Conservation (phyloP, 495 filamentous ascomycete species). For the Neurospora sp. region DNA sequence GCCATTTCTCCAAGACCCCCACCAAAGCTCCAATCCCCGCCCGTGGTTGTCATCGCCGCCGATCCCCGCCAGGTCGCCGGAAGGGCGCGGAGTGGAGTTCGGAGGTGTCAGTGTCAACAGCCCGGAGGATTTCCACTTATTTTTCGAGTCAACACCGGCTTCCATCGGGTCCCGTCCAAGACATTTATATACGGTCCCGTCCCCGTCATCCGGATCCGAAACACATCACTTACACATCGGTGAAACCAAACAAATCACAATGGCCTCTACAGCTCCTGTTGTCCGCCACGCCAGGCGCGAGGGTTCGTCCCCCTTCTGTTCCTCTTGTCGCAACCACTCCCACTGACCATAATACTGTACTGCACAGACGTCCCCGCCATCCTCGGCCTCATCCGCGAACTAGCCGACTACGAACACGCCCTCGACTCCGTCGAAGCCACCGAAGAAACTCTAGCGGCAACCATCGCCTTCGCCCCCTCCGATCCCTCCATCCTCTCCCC, state of each 20-base stretch:
- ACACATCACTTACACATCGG: not conserved
- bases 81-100: not conserved
- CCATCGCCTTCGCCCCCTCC: constrained; percentile 64
- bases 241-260: not conserved
- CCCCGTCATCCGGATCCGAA: not conserved
- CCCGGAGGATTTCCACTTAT: not conserved
- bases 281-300: constrained; percentile 27
- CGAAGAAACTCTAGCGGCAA: constrained; percentile 55
- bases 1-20: not conserved
- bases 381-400: constrained; percentile 72
- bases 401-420: constrained; percentile 78
- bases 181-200: not conserved
- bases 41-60: not conserved
- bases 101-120: not conserved
- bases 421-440: constrained; percentile 70
- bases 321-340: not conserved
- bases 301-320: constrained; percentile 4
- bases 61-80: not conserved
- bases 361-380: constrained; percentile 76
- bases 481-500: constrained; percentile 25
- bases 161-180: not conserved
- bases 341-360: no score
- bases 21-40: not conserved
- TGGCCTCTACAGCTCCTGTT: constrained; percentile 7
- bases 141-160: not conserved